Evolutionary conservation across 192 early-diverging fungal species (phyloP), one percentile per base, ranked within the genome.

Genomic region (Neocallimastix lanati): DNA sequence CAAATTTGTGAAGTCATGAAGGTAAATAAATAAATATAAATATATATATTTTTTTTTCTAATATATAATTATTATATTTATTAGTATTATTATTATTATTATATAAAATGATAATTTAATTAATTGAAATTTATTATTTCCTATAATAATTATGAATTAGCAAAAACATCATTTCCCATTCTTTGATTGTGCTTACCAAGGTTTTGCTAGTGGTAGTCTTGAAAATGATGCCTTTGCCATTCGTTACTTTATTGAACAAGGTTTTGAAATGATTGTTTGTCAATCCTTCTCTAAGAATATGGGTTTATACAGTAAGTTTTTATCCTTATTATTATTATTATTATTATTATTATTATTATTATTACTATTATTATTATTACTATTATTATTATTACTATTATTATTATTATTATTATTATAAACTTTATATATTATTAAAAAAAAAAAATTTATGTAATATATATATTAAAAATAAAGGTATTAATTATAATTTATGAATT

Each of bases 121-220:
- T 28, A 28, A 77, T 77, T 6, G 11, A 29, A 77, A 29, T 6
- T 77, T 6, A 29, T 6, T 28, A 29, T 29, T 6, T 29, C 11
- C 2, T 29, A 77, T 77, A 77, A 77, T n/a, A n/a, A n/a, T n/a
- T n/a, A n/a, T n/a, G n/a, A n/a, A n/a, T n/a, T n/a, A 40, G 77
- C n/a, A 33, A 36, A 38, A 38, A n/a, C 87, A 90, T 25, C 96
- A 97, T 88, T 90, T 96, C 79, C 86, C 92, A 58, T 99, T 98
- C 91, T 99, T 99, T 80, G 98, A 99, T 85, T 96, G 96, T 94
- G 98, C 98, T 28, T 99, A 99, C 90, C 96, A 98, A 89, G 98
- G 98, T 37, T 99, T 99, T 83, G 98, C 98, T 25, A 96, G 96
- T 12, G 98, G 98, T 80, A 88, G 93, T 84, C 90, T 91, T 67